Evolutionary conservation across 2,329 filamentous ascomycete genomes (phyloP), one percentile per base, ranked within the genome.

Genomic region (Domatiomyces catenatus): DNA sequence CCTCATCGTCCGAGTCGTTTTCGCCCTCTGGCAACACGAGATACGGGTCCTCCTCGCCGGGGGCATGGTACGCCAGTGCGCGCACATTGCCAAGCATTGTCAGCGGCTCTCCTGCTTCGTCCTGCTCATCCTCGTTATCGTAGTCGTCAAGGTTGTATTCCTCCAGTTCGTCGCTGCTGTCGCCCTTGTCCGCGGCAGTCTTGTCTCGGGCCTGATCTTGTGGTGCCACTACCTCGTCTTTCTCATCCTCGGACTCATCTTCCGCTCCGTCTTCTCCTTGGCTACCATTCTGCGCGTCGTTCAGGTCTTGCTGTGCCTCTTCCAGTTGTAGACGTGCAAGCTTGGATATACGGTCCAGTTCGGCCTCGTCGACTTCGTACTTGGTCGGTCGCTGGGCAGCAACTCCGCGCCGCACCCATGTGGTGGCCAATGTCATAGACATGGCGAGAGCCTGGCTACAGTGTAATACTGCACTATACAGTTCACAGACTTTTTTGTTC

Each of bases 71-170:
- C 12, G 88, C 85, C 22, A 98, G 74, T 26, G 86, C 89, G 68
- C 92, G 93, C 64, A 94, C 79, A 64, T 95, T 95, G 63, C 89
- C 88, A 64, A 98, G 96, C 78, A 95, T 94, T 61, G 82, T 83
- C 75, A 92, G 83, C 49, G 82, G 77, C 62, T 86, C 82, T 47
- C 72, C 73, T 18, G 71, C 72, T 53, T 86, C 78, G 26, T 80
- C 81, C 1, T 77, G 75, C 12, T 77, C 75, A 6, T 81, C 78
- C 46, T 92, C 85, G 59, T 92, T 84, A 61, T 98, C 92, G 66
- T 98, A 98, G 67, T 94, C 81, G 57, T 96, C 90, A 50, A 98
- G 76, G 64, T 98, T 83, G 69, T 95, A 98, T 68, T 98, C 88
- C 68, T 90, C 92, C 47, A 98, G 75, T 64, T 94, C 89, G 58